Base-by-base conservation (phyloP, 805 yeast genomes). In the Ogataea siamensis region DNA sequence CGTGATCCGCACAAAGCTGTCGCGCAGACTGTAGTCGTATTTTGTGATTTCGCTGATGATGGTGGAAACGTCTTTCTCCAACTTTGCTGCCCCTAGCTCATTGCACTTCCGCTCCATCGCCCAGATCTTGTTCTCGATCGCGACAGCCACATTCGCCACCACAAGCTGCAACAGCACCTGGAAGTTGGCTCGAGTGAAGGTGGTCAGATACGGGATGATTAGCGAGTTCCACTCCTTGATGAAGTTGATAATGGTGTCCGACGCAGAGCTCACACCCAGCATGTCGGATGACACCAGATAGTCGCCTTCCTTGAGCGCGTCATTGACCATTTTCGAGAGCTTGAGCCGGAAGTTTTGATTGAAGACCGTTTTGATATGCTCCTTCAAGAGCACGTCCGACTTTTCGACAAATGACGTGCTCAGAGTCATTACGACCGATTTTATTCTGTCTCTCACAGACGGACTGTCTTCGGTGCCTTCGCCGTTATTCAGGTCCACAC, bases 11-110 rank as follows among this genome's bases (percentile, higher is more conserved):
- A 83, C 71, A 55, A 91, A 91, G 50, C 76, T 75, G 43, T 87
- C 93, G 43, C 96, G 70, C 49, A 88, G 64, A 23, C 74, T 73
- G 60, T 88, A 91, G 53, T 81, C 71, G 40, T 78, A 76, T 34
- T 78, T 81, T 33, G 95, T 81, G 5, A 86, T 73, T 41, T 82
- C 83, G 30, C 80, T 74, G 34, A 93, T 84, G 22, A 91, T 71
- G 18, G 76, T 69, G 32, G 88, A 77, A 15, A 88, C 64, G 55
- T 89, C 96, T 42, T 85, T 77, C 47, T 93, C 98, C 34, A 93
- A 65, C 47, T 80, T 83, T 13, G 87, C 71, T 0, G 94, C 80
- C 1, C 97, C 98, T 27, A 85, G 62, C 50, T 85, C 94, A 54
- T 86, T 88, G 43, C 87, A 76, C 47, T 76, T 78, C 36, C 76